These are phyloP conservation scores for Torrubiella hemipterigena DNA, from an alignment of 2,329 filamentous ascomycete genomes.

Conservation along the genomic window DNA sequence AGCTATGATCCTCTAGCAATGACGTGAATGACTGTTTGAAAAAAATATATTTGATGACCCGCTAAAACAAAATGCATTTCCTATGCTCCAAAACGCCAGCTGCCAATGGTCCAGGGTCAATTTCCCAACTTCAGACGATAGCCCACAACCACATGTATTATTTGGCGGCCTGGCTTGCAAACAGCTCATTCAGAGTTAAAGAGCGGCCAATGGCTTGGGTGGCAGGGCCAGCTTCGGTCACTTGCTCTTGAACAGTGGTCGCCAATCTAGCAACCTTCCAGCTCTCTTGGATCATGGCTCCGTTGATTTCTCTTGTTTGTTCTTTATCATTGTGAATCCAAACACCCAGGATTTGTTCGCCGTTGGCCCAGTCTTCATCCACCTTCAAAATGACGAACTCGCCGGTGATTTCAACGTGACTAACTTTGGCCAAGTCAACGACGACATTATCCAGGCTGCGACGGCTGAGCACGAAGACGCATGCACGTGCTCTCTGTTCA, in stretches of 20 bases:
- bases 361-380: constrained; percentile 19
- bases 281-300: constrained; percentile 27
- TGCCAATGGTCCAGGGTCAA: neutral
- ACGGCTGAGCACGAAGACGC: constrained; percentile 64
- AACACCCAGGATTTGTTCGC: constrained; percentile 35
- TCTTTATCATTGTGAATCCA: constrained; percentile 42
- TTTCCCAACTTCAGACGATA: neutral
- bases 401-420: constrained; percentile 50
- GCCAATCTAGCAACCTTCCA: constrained; percentile 25
- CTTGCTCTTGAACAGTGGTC: constrained; percentile 15
- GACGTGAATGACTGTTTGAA: too few relatives aligned
- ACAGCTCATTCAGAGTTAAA: constrained; percentile 33
- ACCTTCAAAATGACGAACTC: constrained; percentile 40
- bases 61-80: too few relatives aligned
- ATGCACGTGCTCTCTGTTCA: constrained; percentile 27
- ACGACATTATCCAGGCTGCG: constrained; percentile 60
- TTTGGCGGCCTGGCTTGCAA: constrained; percentile 23
- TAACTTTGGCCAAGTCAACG: constrained; percentile 48
- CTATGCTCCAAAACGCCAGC: neutral
- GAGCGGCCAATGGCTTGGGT: constrained; percentile 31
- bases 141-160: too few relatives aligned
- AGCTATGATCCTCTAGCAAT: too few relatives aligned
- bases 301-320: constrained; percentile 28
- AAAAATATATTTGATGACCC: too few relatives aligned
- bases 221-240: constrained; percentile 24